Evolutionary conservation across 2,329 filamentous ascomycete species (phyloP), one percentile per base, ranked within the genome.

Genomic region (Colletotrichum lindemuthianum): DNA sequence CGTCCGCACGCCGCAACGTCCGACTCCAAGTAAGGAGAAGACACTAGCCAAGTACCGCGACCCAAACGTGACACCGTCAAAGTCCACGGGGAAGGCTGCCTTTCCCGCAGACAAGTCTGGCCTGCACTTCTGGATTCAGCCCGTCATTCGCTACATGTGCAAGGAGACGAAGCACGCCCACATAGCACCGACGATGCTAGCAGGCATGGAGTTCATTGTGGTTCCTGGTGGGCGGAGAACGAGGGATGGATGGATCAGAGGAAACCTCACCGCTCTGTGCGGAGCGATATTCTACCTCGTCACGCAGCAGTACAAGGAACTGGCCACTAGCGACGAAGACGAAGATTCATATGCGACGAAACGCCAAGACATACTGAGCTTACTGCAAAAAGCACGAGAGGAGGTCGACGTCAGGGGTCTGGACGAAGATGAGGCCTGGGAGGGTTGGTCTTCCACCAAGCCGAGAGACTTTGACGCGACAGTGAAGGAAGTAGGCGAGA

Each of bases 121-220:
- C n/a, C 72, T 86, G 5, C 88, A 89, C 0, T 77, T 79, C 7
- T 96, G 92, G 91, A 81, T 90, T n/a, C 87, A 88, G 72, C 86
- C 89, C 1, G 84, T 86, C 0, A 87, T 92, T 8, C 85, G 90
- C 32, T 84, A 84, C 63, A 76, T 96, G 10, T 90, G 90, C 73
- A 83, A 82, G 43, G 82, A 85, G 32, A 82, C 92, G 9, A 81
- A 83, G 1, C 86, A 88, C 1, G 82, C 85, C 7, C 82, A 81
- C 4, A 84, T 93, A 3, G 87, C 87, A 0, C 90, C 91, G 0
- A 91, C 93, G 58, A 85, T 96, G 0, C 86, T 92, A 52, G 90
- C 92, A 0, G 93, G 92, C 1, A 83, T 93, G 55, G 90, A 90
- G 80, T 77, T 80, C 15, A 83, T 87, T 52, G 70, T 82, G 10